Conservation (phyloP, 2,329 filamentous ascomycete genomes). For the Cercospora sojina region DNA sequence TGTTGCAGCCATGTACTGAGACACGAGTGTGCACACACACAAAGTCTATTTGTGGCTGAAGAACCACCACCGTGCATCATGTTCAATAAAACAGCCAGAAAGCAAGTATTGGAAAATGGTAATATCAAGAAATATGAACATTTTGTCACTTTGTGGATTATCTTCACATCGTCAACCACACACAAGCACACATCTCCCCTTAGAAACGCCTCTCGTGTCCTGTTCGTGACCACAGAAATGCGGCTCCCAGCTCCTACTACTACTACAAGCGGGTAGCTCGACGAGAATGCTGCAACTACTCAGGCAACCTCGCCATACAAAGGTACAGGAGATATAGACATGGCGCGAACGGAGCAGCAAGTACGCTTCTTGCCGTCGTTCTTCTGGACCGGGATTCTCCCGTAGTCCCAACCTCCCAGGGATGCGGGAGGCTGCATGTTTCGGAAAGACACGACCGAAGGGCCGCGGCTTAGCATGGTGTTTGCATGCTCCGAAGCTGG, state of each 20-base stretch:
- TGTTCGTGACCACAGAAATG: constrained; percentile 12
- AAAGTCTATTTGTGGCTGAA: not conserved
- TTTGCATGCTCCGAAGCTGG: constrained; percentile 30
- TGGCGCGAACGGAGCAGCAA: constrained; percentile 33
- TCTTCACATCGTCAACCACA: constrained; percentile 3
- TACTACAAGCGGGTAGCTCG: not conserved
- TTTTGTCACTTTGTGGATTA: not conserved
- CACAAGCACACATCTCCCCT: not conserved
- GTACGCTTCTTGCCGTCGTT: constrained; percentile 37
- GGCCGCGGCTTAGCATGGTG: constrained; percentile 29
- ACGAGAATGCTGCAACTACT: not conserved
- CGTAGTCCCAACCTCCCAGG: constrained; percentile 24
- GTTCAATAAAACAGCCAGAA: not conserved
- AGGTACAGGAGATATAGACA: constrained; percentile 29
- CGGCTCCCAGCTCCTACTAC: not conserved
- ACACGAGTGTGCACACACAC: not conserved
- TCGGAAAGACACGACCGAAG: constrained; percentile 23
- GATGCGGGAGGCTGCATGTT: constrained; percentile 31
- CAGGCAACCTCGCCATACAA: constrained; percentile 28
- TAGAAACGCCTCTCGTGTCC: constrained; percentile 7
- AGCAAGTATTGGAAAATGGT: not conserved
- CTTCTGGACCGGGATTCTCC: constrained; percentile 34
- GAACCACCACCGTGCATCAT: not conserved
- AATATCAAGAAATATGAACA: not conserved
- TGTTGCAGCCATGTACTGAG: not conserved